Conservation (phyloP, 164 flowering plant species). For the Vitis amurensis region DNA sequence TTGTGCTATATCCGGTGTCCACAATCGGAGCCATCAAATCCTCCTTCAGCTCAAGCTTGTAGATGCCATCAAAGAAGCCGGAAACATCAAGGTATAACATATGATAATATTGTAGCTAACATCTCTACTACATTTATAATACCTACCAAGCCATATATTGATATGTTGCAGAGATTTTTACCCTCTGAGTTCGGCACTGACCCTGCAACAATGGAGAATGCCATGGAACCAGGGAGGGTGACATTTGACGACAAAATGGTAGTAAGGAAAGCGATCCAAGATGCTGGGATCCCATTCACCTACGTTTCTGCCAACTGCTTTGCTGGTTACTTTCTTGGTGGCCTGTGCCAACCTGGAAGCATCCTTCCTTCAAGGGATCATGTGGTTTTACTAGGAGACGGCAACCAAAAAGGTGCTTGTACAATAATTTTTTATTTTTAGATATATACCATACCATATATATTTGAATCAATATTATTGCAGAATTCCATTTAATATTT, state of each 20-base stretch:
- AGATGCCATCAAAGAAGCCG: constrained; percentile 72
- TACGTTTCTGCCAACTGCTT: constrained; percentile 48
- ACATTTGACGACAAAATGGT: constrained; percentile 52
- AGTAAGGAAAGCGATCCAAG: constrained; percentile 44
- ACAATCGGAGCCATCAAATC: constrained; percentile 54
- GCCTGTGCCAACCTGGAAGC: constrained; percentile 34
- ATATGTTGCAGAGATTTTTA: constrained; percentile 33
- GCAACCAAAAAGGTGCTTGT: too few relatives aligned
- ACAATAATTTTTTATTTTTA: too few relatives aligned
- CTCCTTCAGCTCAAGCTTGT: constrained; percentile 69
- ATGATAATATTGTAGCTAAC: too few relatives aligned
- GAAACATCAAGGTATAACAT: constrained; percentile 53
- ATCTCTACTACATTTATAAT: background rate
- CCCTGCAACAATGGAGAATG: constrained; percentile 41
- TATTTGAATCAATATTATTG: background rate
- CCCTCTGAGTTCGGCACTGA: constrained; percentile 56
- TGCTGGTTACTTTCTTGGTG: constrained; percentile 45
- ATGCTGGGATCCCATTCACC: constrained; percentile 37
- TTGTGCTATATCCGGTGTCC: constrained; percentile 65
- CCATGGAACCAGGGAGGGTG: constrained; percentile 46
- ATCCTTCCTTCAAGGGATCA: constrained; percentile 33
- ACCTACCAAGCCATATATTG: background rate
- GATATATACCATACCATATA: too few relatives aligned
- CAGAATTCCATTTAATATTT: background rate
- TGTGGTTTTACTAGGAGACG: constrained; percentile 6